Evolutionary conservation across 2,329 filamentous ascomycete genomes (phyloP).

Genomic region (Colletotrichum noveboracense): DNA sequence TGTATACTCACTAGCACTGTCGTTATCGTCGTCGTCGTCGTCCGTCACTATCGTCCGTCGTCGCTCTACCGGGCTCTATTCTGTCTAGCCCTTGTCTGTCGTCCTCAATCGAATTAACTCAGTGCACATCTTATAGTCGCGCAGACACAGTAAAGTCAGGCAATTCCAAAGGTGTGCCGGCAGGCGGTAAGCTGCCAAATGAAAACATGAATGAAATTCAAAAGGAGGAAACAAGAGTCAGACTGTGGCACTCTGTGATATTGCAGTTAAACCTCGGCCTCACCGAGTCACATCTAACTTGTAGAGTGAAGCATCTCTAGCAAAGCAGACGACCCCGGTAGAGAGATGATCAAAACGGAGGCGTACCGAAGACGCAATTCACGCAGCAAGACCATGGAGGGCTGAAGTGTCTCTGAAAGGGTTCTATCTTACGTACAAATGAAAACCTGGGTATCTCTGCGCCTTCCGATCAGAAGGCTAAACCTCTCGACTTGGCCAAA

Average conservation of each 20-base stretch:
- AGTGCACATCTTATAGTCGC: neutral
- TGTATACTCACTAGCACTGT: neutral
- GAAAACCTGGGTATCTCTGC: neutral
- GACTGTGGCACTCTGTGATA: neutral
- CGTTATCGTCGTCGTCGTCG: neutral
- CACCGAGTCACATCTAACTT: neutral
- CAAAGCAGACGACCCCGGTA: neutral
- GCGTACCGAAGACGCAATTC: neutral
- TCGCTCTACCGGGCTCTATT: neutral
- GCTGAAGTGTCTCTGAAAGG: neutral
- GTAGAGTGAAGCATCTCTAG: neutral
- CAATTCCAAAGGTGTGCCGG: neutral
- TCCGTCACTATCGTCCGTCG: neutral
- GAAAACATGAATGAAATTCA: neutral
- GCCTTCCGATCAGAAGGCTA: neutral
- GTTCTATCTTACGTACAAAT: neutral
- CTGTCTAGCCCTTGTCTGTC: neutral
- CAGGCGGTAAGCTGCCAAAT: neutral
- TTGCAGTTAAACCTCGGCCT: neutral
- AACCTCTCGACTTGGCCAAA: neutral
- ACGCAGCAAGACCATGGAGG: neutral
- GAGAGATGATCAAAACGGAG: neutral
- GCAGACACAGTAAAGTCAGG: neutral
- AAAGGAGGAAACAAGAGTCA: neutral
- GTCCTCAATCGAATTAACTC: neutral